Percentiles rank a stretch among this genome's conserved stretches.
Evolutionary conservation across 805 yeast species (phyloP).

Genomic region (Isabelozyma rhagii): DNA sequence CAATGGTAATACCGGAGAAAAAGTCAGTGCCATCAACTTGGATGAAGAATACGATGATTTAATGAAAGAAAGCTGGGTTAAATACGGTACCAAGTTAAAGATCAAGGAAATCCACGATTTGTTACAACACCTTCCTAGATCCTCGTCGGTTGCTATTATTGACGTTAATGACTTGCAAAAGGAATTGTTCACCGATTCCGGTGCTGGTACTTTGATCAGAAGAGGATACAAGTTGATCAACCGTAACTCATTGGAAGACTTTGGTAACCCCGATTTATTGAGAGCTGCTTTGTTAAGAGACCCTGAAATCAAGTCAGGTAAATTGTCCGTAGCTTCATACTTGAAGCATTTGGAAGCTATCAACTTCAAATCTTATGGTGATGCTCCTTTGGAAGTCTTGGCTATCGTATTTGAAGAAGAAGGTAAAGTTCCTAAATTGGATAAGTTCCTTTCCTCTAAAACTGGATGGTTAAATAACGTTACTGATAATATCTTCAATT

Average conservation of each 20-base stretch:
- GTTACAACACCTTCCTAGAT: slow-evolving; percentile 90
- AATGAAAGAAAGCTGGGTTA: slow-evolving; percentile 95
- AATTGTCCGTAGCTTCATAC: slow-evolving; percentile 75
- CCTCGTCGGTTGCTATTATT: slow-evolving; percentile 96
- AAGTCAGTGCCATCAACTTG: slow-evolving; percentile 82
- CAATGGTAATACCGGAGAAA: slow-evolving; percentile 89
- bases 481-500: slow-evolving; percentile 87
- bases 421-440: slow-evolving; percentile 59
- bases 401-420: slow-evolving; percentile 68
- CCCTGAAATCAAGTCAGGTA: slow-evolving; percentile 66
- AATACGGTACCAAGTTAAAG: slow-evolving; percentile 96
- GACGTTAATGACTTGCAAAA: slow-evolving; percentile 93
- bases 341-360: slow-evolving; percentile 63
- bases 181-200: slow-evolving; percentile 96
- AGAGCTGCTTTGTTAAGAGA: slow-evolving; percentile 77
- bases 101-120: slow-evolving; percentile 95
- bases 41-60: slow-evolving; percentile 94
- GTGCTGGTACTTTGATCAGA: slow-evolving; percentile 98
- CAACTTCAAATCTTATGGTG: slow-evolving; percentile 79
- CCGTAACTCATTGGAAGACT: slow-evolving; percentile 66
- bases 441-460: slow-evolving; percentile 81
- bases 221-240: slow-evolving; percentile 88
- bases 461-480: slow-evolving; percentile 98
- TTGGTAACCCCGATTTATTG: slow-evolving; percentile 70
- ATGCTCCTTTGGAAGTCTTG: slow-evolving; percentile 91